Conservation (phyloP, 2,329 filamentous ascomycete genomes). For the Chrysoporthe cubensis region DNA sequence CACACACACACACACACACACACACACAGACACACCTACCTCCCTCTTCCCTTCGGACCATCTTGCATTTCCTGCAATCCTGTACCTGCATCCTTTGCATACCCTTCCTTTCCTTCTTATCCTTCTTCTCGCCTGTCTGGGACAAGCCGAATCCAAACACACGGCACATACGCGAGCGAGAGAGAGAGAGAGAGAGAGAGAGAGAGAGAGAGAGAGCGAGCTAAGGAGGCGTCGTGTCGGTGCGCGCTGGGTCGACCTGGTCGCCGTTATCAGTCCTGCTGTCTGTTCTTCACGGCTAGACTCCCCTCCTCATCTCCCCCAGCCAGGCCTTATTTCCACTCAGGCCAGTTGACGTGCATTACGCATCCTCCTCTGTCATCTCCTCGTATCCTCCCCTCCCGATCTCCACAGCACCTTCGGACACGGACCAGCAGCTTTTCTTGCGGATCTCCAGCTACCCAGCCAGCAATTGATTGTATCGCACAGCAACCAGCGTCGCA, state of each 20-base stretch:
- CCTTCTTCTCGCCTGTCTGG: background rate
- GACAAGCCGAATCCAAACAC: background rate
- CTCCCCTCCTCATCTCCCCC: background rate
- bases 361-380: constrained; percentile 21
- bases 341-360: constrained; percentile 26
- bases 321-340: constrained; percentile 14
- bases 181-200: too few species aligned
- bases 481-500: constrained; percentile 9
- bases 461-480: background rate
- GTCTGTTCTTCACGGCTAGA: background rate
- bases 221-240: background rate
- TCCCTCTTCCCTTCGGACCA: background rate
- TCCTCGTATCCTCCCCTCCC: constrained; percentile 15
- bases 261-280: background rate
- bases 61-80: background rate
- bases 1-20: background rate
- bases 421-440: constrained; percentile 23
- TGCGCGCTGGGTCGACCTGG: constrained; percentile 1
- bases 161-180: too few species aligned
- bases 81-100: constrained; percentile 2
- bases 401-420: constrained; percentile 11
- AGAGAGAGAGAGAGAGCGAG: background rate
- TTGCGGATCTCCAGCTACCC: background rate
- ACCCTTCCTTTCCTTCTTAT: background rate
- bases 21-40: background rate